phyloP scores from a whole-genome alignment of 148 eudicot genomes.

The Fagopyrum tataricum region DNA sequence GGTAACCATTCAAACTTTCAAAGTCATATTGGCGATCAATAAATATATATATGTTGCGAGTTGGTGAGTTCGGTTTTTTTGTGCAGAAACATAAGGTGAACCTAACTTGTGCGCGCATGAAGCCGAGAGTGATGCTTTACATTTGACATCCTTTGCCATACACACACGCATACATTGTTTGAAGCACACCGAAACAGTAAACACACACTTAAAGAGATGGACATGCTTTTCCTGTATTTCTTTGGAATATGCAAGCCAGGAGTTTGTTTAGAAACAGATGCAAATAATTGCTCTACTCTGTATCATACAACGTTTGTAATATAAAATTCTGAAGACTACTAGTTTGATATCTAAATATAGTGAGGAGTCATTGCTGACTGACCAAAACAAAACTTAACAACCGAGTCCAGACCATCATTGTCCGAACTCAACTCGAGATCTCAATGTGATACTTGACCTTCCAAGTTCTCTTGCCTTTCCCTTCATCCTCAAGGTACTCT shows the following conservation, averaged over 20 bases:
- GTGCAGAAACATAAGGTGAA: neutral
- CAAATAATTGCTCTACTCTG: neutral
- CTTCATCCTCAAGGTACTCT: too few species aligned
- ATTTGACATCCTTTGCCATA: neutral
- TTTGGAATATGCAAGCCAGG: neutral
- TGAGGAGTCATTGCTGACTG: too few species aligned
- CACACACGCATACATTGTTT: neutral
- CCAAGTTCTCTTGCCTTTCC: too few species aligned
- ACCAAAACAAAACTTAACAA: too few species aligned
- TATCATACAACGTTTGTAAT: neutral
- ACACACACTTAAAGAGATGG: neutral
- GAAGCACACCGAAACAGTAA: neutral
- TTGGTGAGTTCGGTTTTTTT: neutral
- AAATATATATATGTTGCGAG: neutral
- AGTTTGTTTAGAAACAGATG: neutral
- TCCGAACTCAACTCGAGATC: too few species aligned
- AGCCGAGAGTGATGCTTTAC: neutral
- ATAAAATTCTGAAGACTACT: neutral
- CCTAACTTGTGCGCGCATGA: neutral
- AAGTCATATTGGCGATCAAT: too few species aligned
- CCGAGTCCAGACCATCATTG: too few species aligned
- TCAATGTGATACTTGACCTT: too few species aligned
- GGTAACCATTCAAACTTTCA: neutral
- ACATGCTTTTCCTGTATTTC: neutral
- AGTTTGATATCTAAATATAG: too few species aligned